Evolutionary conservation across 192 early-diverging fungal species (phyloP), one percentile per base, ranked within the genome.

Genomic region (Gigaspora rosea): DNA sequence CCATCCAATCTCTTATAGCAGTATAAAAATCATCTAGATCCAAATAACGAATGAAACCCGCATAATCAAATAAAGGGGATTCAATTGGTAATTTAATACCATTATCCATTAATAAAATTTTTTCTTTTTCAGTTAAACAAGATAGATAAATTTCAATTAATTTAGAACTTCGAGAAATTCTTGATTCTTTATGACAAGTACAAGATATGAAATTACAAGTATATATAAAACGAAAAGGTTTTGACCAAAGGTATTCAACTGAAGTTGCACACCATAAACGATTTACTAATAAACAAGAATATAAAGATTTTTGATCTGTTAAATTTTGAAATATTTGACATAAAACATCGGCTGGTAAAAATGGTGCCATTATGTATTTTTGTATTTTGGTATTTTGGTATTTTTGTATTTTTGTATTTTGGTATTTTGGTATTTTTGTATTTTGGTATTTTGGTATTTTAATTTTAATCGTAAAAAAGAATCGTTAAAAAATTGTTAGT

Each of bases 231-330:
- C 35, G 73, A 63, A 75, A 75, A 7, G 73, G 73, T 48, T 63
- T 22, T 32, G 35, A 41, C 73, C 73, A 75, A 9, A 75, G 35
- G 22, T 49, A 59, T 63, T 56, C 54, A 13, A 75, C 47, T 5
- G 73, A 46, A 1, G 47, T 75, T 0, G 36, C 62, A 51, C 73
- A 75, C 73, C 73, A 75, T 48, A 63, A 57, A 22, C 73, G 61
- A 49, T 75, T 75, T 7, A 75, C 73, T 15, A 75, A 58, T 56
- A 75, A 18, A 35, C 73, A 75, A 48, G 73, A 62, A 35, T 75
- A 56, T 75, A 75, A 64, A 8, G 73, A 20, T 63, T 64, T 12
- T 63, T 75, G 51, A 51, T 75, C 56, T 33, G 20, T 58, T 49
- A 75, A 54, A 63, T 62, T 57, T 27, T 35, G 51, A 75, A 75